Percentiles rank a stretch among this genome's conserved stretches.
Evolutionary conservation across 305 asterid genomes (phyloP).

Genomic region (Rubia occidens): DNA sequence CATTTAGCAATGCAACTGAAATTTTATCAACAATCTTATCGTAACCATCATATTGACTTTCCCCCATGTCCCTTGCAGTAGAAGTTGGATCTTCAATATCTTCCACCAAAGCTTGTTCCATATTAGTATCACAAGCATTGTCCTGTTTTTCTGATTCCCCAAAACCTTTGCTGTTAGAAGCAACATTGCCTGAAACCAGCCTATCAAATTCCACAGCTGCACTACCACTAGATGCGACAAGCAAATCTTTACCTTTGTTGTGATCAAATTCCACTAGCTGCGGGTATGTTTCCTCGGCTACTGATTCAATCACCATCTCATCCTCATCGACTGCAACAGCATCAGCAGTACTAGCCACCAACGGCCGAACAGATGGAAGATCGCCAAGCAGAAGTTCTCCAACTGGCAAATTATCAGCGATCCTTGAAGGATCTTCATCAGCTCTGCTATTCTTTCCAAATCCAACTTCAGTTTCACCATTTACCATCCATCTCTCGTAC

Average conservation of each 20-base stretch:
- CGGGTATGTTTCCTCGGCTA: slow-evolving; percentile 6
- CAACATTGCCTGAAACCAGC: slow-evolving; percentile 18
- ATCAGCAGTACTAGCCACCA: slow-evolving; percentile 10
- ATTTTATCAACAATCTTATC: slow-evolving; percentile 23
- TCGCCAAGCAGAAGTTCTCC: slow-evolving; percentile 7
- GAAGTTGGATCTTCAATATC: not conserved
- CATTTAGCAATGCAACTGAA: slow-evolving; percentile 22
- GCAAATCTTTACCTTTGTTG: not conserved
- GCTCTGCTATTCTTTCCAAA: slow-evolving; percentile 15
- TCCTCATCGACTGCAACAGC: slow-evolving; percentile 20
- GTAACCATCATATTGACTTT: slow-evolving; percentile 17
- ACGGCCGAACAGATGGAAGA: no score
- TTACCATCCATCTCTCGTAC: slow-evolving; percentile 39
- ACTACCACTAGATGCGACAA: slow-evolving; percentile 7
- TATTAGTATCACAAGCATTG: slow-evolving; percentile 13
- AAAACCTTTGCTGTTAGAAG: slow-evolving; percentile 10
- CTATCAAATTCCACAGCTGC: not conserved
- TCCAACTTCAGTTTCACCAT: slow-evolving; percentile 29
- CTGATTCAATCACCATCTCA: slow-evolving; percentile 35
- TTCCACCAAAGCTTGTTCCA: not conserved
- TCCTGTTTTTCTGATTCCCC: slow-evolving; percentile 9
- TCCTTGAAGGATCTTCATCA: slow-evolving; percentile 17
- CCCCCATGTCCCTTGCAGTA: not conserved
- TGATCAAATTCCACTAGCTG: slow-evolving; percentile 11
- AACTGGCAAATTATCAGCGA: slow-evolving; percentile 15